Conservation (phyloP, 2,329 filamentous ascomycete species). For the Fusarium hostae region DNA sequence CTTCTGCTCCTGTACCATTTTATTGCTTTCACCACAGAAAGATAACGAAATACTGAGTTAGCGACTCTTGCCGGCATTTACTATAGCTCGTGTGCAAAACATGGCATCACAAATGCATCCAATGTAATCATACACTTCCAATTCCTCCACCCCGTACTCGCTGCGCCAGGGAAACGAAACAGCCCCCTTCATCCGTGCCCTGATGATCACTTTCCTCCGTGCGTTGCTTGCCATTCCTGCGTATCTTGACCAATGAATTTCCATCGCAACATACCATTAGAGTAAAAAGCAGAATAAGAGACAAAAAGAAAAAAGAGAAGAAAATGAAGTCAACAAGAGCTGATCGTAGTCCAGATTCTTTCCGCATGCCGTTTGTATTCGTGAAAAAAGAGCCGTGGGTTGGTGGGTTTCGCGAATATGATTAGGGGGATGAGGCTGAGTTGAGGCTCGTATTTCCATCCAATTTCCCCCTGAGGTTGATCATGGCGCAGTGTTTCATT, state of each 20-base stretch:
- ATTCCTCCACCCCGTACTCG: constrained; percentile 7
- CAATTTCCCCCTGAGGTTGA: constrained; percentile 3
- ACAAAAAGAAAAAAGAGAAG: background rate
- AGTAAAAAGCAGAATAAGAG: constrained; percentile 16
- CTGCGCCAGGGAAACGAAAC: constrained; percentile 24
- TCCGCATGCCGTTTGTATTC: constrained; percentile 23
- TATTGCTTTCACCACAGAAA: background rate
- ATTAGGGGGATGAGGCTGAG: constrained; percentile 10
- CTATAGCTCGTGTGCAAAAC: constrained; percentile 18
- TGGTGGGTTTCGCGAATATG: constrained; percentile 11
- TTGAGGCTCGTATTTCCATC: constrained; percentile 15
- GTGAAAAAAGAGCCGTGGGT: constrained; percentile 16
- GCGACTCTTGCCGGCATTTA: constrained; percentile 18
- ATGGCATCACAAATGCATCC: constrained; percentile 27
- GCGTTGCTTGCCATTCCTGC: constrained; percentile 17
- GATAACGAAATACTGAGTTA: background rate
- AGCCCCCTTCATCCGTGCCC: background rate
- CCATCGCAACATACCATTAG: constrained; percentile 28
- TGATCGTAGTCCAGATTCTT: constrained; percentile 10
- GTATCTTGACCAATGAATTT: constrained; percentile 22
- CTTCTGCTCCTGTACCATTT: background rate
- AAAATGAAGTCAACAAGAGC: constrained; percentile 1
- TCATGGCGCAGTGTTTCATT: constrained; percentile 8
- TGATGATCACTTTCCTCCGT: constrained; percentile 12
- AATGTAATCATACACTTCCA: constrained; percentile 26